phyloP scores from a whole-genome alignment of 2,329 filamentous ascomycete genomes.

The Exophiala bonariae region DNA sequence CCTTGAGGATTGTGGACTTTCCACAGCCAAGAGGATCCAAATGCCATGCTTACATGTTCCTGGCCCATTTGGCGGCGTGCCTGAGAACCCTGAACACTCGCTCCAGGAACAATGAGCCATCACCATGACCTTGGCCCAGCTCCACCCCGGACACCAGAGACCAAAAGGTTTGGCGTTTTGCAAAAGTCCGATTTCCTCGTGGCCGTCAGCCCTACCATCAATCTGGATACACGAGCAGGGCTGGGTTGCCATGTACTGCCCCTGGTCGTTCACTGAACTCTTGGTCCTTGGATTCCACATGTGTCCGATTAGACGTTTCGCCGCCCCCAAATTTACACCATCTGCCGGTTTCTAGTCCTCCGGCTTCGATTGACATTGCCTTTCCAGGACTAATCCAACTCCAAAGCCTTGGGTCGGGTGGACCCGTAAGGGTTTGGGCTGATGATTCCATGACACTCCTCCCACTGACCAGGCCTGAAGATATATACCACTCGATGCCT shows the following conservation, averaged over 20 bases:
- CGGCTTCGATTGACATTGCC: constrained; percentile 5
- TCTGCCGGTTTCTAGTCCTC: constrained; percentile 2
- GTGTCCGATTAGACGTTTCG: too few relatives aligned
- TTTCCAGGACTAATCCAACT: background rate
- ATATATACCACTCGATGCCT: constrained; percentile 15
- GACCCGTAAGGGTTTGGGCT: background rate
- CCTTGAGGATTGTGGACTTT: background rate
- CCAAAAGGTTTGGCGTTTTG: background rate
- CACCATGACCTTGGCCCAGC: too few relatives aligned
- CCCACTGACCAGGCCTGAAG: background rate
- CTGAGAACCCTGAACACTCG: background rate
- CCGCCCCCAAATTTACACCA: constrained; percentile 26
- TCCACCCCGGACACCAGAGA: too few relatives aligned
- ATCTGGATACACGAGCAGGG: constrained; percentile 1
- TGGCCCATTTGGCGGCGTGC: background rate
- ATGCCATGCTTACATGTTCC: too few relatives aligned
- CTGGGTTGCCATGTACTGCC: constrained; percentile 3
- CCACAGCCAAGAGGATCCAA: too few relatives aligned
- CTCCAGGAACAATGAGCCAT: too few relatives aligned
- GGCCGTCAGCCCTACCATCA: constrained; percentile 20
- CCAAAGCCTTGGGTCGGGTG: too few relatives aligned
- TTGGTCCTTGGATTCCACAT: too few relatives aligned
- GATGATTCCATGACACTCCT: background rate
- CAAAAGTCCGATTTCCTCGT: constrained; percentile 1
- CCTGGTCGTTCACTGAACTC: background rate